Evolutionary conservation across 2,329 filamentous ascomycete genomes (phyloP), one percentile per base, ranked within the genome.

Genomic region (Graphilbum sp.): DNA sequence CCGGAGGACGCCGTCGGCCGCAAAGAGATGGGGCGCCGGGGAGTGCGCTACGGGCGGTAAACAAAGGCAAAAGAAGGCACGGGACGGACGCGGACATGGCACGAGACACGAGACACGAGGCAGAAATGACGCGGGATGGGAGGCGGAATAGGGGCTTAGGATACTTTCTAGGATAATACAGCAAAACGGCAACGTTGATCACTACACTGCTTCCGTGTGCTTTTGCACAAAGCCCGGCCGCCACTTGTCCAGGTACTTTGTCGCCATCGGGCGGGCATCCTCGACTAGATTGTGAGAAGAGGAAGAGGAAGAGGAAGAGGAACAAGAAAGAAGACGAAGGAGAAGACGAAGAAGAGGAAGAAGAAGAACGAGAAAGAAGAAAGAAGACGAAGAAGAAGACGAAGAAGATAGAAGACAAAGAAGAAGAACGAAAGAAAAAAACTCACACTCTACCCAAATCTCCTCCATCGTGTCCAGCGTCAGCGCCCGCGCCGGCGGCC

Each of bases 1-100:
- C 81, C 81, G 1, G 79, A 86, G 50, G 81, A 86, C 49, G 64
- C 75, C 3, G 63, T 86, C 11, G 75, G 75, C 9, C 66, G 79
- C 49, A 76, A 81, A 58, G 80, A 87, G 60, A 63, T 79, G 37
- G 77, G 75, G 5, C 75, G 72, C 62, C 63, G 74, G 40, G 74
- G 74, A 15, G 72, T 79, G 29, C 59, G 66, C 43, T 77, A 78
- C 40, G 19, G 21, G 17, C 4, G 29, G 24, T 9, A 13, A 25
- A 32, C 18, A 4, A 20, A 25, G 7, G 23, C 23, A 25, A 25
- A 25, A 25, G 7, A 25, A 25, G 7, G 23, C 23, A 25, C 23
- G 23, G 23, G 23, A 7, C 12, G 23, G 23, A 25, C 23, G n/a
- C n/a, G n/a, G n/a, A n/a, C n/a, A n/a, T n/a, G n/a, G 7, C 12